Percentiles rank a stretch among this genome's conserved stretches.
These are phyloP conservation scores for Beauveria sp. DNA, from an alignment of 2,329 filamentous ascomycete species.

Conservation along the genomic window DNA sequence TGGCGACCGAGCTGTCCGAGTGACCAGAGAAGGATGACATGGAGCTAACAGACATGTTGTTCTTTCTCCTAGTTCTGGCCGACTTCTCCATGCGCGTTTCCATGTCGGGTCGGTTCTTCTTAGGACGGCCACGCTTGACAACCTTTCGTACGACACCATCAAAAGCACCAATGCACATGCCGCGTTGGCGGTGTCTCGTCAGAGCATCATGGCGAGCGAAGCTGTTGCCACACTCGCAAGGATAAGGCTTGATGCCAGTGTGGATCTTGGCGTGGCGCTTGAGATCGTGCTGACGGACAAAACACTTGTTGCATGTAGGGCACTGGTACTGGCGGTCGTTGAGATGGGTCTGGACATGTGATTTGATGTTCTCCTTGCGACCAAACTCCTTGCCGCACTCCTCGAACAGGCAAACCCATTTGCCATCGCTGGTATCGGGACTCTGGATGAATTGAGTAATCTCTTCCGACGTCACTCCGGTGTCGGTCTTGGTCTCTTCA, in stretches of 20 bases:
- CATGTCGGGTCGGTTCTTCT: conserved; percentile 52
- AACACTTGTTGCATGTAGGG: conserved; percentile 88
- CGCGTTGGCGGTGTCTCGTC: conserved; percentile 86
- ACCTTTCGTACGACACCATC: conserved; percentile 61
- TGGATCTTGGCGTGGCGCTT: conserved; percentile 98
- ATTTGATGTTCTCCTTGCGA: conserved; percentile 98
- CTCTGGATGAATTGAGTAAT: conserved; percentile 68
- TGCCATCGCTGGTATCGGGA: conserved; percentile 64
- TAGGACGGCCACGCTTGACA: conserved; percentile 55
- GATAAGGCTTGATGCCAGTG: conserved; percentile 89
- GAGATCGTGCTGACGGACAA: conserved; percentile 92
- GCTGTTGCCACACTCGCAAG: conserved; percentile 86
- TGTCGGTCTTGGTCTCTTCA: conserved; percentile 62
- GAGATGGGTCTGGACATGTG: conserved; percentile 94
- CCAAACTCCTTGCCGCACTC: conserved; percentile 86
- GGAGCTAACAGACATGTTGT: conserved; percentile 41
- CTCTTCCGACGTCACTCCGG: conserved; percentile 81
- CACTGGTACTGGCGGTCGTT: conserved; percentile 94
- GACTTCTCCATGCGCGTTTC: conserved; percentile 51
- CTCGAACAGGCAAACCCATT: conserved; percentile 70
- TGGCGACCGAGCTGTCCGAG: conserved; percentile 47
- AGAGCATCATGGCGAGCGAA: conserved; percentile 94
- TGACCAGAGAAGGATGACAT: conserved; percentile 47
- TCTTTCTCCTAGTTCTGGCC: conserved; percentile 45
- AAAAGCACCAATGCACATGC: conserved; percentile 94